These are phyloP conservation scores for Nigrospora sphaerica DNA, from an alignment of 2,329 filamentous ascomycete species.

Conservation along the genomic window DNA sequence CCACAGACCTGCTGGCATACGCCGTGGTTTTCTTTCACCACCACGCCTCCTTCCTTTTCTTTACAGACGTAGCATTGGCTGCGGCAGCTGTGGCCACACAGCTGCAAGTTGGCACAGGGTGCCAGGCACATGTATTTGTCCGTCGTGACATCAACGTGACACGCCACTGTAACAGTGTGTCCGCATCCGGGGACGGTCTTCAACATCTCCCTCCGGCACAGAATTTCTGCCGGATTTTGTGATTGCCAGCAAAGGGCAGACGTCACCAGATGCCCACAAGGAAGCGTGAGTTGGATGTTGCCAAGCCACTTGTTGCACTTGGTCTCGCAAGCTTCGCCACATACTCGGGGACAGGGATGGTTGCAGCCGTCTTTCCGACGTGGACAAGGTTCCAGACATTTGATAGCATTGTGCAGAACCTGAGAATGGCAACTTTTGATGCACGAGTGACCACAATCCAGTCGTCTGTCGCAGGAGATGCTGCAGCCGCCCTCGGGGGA, in stretches of 20 bases:
- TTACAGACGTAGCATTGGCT: constrained; percentile 43
- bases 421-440: constrained; percentile 38
- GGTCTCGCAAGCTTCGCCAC: constrained; percentile 33
- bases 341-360: constrained; percentile 34
- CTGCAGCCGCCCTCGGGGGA: constrained; percentile 58
- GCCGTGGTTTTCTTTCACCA: constrained; percentile 33
- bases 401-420: constrained; percentile 35
- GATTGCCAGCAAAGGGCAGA: constrained; percentile 28
- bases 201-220: constrained; percentile 38
- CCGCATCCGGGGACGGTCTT: constrained; percentile 45
- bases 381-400: constrained; percentile 37
- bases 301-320: constrained; percentile 27
- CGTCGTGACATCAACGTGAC: constrained; percentile 35
- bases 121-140: constrained; percentile 37
- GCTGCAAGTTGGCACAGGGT: constrained; percentile 35
- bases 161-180: constrained; percentile 44
- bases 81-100: constrained; percentile 54
- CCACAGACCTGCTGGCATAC: constrained; percentile 41
- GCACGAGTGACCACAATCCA: constrained; percentile 42
- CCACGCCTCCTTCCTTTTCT: constrained; percentile 18
- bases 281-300: constrained; percentile 19
- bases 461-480: constrained; percentile 39
- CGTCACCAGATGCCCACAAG: constrained; percentile 33
- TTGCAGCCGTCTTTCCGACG: constrained; percentile 32
- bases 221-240: constrained; percentile 37